These are phyloP conservation scores for Stachybotrys echinatus DNA, from an alignment of 2,329 filamentous ascomycete genomes.

Conservation along the genomic window DNA sequence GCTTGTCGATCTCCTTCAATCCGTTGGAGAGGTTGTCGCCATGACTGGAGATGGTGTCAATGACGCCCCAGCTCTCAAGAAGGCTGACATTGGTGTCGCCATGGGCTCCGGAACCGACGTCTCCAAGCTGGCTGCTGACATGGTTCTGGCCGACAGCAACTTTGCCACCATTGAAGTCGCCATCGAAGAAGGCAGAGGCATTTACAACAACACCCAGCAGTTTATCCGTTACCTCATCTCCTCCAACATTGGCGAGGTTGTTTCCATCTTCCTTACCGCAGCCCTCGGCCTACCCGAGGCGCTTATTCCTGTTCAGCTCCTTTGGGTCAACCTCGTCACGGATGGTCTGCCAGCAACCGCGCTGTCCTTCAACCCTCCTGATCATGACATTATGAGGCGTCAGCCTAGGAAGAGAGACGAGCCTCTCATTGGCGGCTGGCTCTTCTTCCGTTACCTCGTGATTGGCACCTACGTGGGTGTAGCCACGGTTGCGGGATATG, in stretches of 20 bases:
- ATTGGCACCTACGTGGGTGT: slow-evolving; percentile 93
- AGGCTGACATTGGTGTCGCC: slow-evolving; percentile 96
- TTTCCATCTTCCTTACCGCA: slow-evolving; percentile 97
- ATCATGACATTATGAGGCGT: slow-evolving; percentile 95
- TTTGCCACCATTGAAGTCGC: slow-evolving; percentile 96
- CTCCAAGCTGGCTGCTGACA: slow-evolving; percentile 92
- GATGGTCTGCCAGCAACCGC: slow-evolving; percentile 95
- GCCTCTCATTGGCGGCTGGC: slow-evolving; percentile 85
- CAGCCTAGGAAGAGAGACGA: slow-evolving; percentile 90
- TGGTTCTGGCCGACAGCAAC: slow-evolving; percentile 98
- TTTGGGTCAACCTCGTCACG: slow-evolving; percentile 98
- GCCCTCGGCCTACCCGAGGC: slow-evolving; percentile 97
- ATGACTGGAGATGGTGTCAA: slow-evolving; percentile 99
- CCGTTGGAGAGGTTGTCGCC: slow-evolving; percentile 87
- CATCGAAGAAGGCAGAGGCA: slow-evolving; percentile 93
- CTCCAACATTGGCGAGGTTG: slow-evolving; percentile 97
- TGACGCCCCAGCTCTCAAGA: slow-evolving; percentile 95
- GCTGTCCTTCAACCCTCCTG: slow-evolving; percentile 96
- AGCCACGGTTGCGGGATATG: slow-evolving; percentile 93
- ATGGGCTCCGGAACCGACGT: slow-evolving; percentile 99
- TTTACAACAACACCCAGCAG: slow-evolving; percentile 99
- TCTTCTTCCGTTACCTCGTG: slow-evolving; percentile 96
- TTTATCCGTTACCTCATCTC: slow-evolving; percentile 99
- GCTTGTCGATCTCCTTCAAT: slow-evolving; percentile 92
- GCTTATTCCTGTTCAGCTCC: slow-evolving; percentile 90